Evolutionary conservation across 208 protist species (phyloP), one percentile per base, ranked within the genome.

Genomic region (Trypanosoma lewisi): DNA sequence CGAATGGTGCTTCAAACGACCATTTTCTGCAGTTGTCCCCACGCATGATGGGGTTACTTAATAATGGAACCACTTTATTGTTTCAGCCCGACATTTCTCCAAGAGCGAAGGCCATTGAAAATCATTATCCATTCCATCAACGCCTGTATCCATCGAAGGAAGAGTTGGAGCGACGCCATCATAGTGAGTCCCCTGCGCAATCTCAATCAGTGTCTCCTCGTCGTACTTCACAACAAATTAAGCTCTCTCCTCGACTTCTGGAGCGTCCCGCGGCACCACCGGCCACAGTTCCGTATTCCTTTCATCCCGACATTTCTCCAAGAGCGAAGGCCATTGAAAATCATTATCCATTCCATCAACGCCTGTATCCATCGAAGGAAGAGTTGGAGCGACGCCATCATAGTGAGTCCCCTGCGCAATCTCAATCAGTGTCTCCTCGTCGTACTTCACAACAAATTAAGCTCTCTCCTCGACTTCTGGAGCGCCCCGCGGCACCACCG

Each of bases 301-400:
- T 81, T 44, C 72, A 70, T 21, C 78, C 82, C 17, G 70, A 78
- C 37, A 83, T 85, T 60, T 80, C 82, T 17, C 75, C 71, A 27
- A 23, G 75, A 47, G 83, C 79, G 8, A 45, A 55, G 64, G 25
- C 69, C 56, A 64, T 73, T 45, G 39, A 70, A 41, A 34, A 56
- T 34, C 31, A 23, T 44, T 51, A 36, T 55, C 63, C 67, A 31
- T 67, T 71, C 70, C 49, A 77, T 14, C 66, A 85, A 12, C 76
- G 70, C 36, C 33, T 69, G n/a, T 69, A 69, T 47, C 63, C 63
- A 31, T 21, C 50, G n/a, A 58, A 58, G 23, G 58, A 64, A 21
- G 49, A 67, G 19, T 30, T 67, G 9, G 50, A 67, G n/a, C n/a
- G n/a, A 34, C 50, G 52, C 16, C 53, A 33, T 2, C 52, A 52